Base-by-base conservation (phyloP, 257 asterid genomes). In the Nicotiana knightiana region DNA sequence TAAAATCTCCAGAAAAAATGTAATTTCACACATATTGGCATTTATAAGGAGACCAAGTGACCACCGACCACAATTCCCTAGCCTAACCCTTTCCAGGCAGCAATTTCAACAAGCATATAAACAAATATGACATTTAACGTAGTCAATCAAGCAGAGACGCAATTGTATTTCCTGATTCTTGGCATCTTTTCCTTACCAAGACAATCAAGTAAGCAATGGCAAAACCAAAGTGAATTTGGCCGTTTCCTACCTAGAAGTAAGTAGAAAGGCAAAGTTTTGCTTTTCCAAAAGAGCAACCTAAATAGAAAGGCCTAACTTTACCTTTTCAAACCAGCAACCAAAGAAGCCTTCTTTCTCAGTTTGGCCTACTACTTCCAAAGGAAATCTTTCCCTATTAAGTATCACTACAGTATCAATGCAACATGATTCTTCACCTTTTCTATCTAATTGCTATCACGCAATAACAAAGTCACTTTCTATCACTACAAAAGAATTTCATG, bases 241-340 rank as follows among this genome's bases (percentile, higher is more conserved):
- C 63, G 28, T 73, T 26, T 3, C 43, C 43, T 46, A 26, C 61
- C 62, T 48, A 73, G 53, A n/a, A 51, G 26, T 48, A 12, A 48
- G 53, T 54, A 46, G 15, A 26, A 33, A 73, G 79, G 79, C 39
- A 73, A 48, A 73, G 79, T 26, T 70, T 28, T 73, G 79, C 61
- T 46, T 73, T 73, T 73, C 26, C 79, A 26, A 48, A 48, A 48
- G 15, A 26, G 62, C 61, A 48, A 26, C 79, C 26, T 73, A 73
- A 46, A 24, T 43, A 70, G 77, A 43, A 70, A 39, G 9, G 30
- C 77, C 3, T 10, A n/a, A n/a, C 32, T 67, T 39, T 13, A 26
- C 79, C 17, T 73, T 73, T 35, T 48, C 53, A 73, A 51, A 71
- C 79, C 58, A 71, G 79, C 21, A 71, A 48, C 57, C 57, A 68